Evolutionary conservation across 2,329 filamentous ascomycete genomes (phyloP).

Genomic region (Penicillium sumatraense): DNA sequence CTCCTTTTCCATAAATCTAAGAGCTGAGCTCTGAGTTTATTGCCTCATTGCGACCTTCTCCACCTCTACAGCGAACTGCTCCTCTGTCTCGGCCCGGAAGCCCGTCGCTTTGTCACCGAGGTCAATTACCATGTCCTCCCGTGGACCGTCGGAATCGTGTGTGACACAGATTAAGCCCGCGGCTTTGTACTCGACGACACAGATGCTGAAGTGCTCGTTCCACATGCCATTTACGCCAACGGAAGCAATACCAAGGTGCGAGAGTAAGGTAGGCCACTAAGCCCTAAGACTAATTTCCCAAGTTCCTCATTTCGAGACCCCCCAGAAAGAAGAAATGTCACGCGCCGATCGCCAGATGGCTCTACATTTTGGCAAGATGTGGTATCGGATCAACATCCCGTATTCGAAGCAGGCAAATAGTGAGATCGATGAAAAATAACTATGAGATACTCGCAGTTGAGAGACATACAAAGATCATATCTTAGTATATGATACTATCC

Average conservation of each 20-base stretch:
- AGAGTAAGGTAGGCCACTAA: constrained; percentile 87
- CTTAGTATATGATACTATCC: too few relatives aligned
- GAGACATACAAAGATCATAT: too few relatives aligned
- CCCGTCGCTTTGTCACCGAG: constrained; percentile 80
- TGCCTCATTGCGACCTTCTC: constrained; percentile 76
- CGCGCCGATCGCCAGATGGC: too few relatives aligned
- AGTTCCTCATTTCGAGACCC: too few relatives aligned
- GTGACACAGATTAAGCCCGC: constrained; percentile 92
- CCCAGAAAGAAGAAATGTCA: too few relatives aligned
- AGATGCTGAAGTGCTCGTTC: constrained; percentile 99
- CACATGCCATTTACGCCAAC: constrained; percentile 98
- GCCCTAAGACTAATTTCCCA: too few relatives aligned
- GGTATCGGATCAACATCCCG: too few relatives aligned
- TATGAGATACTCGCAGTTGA: too few relatives aligned
- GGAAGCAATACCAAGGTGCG: constrained; percentile 75
- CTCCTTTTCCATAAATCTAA: constrained; percentile 83
- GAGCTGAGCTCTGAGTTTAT: constrained; percentile 76
- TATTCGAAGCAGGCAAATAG: too few relatives aligned
- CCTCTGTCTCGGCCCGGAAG: constrained; percentile 79
- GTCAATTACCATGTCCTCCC: constrained; percentile 86
- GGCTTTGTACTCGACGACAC: constrained; percentile 96
- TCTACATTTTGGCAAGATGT: too few relatives aligned
- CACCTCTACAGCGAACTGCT: constrained; percentile 71
- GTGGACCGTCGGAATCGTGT: constrained; percentile 90
- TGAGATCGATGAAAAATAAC: too few relatives aligned